Percentiles rank a stretch among this genome's conserved stretches.
Evolutionary conservation across 106 monocot species (phyloP).

Genomic region (Dioscorea alata): DNA sequence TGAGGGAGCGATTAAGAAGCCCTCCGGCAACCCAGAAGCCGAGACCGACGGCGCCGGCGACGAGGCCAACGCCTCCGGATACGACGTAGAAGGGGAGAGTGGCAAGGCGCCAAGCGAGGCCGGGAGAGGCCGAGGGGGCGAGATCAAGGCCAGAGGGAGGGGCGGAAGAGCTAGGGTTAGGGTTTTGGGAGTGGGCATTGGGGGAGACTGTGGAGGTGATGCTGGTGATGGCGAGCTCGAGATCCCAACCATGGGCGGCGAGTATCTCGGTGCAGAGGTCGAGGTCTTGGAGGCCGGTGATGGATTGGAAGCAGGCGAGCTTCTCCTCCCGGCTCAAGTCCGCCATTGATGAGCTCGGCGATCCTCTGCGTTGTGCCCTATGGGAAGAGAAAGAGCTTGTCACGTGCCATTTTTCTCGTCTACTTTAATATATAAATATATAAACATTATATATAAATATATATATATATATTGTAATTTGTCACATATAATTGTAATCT

Average conservation of each 20-base stretch:
- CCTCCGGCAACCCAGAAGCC: slow-evolving; percentile 21
- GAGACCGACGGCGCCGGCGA: slow-evolving; percentile 65
- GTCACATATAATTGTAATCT: no score
- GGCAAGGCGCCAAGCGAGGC: slow-evolving; percentile 73
- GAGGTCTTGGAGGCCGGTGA: slow-evolving; percentile 75
- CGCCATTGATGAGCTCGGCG: neutral
- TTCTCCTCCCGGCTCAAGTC: slow-evolving; percentile 36
- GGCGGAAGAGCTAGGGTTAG: neutral
- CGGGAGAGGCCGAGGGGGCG: slow-evolving; percentile 22
- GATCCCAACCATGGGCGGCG: slow-evolving; percentile 87
- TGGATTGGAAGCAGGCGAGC: slow-evolving; percentile 75
- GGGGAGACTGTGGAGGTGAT: slow-evolving; percentile 31
- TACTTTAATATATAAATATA: no score
- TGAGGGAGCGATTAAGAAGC: slow-evolving; percentile 10
- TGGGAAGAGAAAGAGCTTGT: no score
- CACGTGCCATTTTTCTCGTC: no score
- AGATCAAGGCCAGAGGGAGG: neutral
- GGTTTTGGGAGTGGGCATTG: neutral
- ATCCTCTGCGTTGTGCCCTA: no score
- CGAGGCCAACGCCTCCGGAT: slow-evolving; percentile 64
- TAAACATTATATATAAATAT: no score
- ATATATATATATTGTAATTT: no score
- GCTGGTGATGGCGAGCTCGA: slow-evolving; percentile 84
- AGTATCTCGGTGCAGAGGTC: slow-evolving; percentile 91
- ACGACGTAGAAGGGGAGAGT: slow-evolving; percentile 87